phyloP scores from a whole-genome alignment of 306 rosid genomes.

The Casuarina equisetifolia region DNA sequence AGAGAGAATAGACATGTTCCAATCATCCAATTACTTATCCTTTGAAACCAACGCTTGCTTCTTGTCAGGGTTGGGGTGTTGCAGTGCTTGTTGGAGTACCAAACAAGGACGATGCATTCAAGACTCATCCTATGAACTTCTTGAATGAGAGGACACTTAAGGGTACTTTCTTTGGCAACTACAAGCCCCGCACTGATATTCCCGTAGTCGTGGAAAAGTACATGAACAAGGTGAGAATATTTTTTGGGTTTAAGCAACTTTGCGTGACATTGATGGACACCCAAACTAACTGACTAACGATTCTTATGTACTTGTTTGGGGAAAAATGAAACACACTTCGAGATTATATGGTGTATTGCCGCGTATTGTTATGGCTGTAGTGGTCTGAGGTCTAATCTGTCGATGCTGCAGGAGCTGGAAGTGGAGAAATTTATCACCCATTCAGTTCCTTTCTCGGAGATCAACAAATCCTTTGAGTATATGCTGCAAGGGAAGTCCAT shows the following conservation, averaged over 20 bases:
- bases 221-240: constrained; percentile 48
- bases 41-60: background rate
- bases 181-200: constrained; percentile 77
- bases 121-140: constrained; percentile 73
- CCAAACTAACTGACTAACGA: too few relatives aligned
- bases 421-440: constrained; percentile 81
- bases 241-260: too few relatives aligned
- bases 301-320: background rate
- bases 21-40: background rate
- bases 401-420: constrained; percentile 1
- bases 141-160: constrained; percentile 81
- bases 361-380: background rate
- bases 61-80: constrained; percentile 83
- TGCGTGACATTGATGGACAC: too few relatives aligned
- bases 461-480: constrained; percentile 72
- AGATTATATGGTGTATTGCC: background rate
- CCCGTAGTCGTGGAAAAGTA: constrained; percentile 74
- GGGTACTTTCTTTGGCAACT: constrained; percentile 93
- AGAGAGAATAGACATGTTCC: too few relatives aligned
- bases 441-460: constrained; percentile 60
- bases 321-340: too few relatives aligned
- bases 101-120: constrained; percentile 77
- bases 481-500: constrained; percentile 72
- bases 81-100: constrained; percentile 95
- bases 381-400: background rate